Evolutionary conservation across 805 yeast species (phyloP), one percentile per base, ranked within the genome.

Genomic region (Peterozyma xylosa): DNA sequence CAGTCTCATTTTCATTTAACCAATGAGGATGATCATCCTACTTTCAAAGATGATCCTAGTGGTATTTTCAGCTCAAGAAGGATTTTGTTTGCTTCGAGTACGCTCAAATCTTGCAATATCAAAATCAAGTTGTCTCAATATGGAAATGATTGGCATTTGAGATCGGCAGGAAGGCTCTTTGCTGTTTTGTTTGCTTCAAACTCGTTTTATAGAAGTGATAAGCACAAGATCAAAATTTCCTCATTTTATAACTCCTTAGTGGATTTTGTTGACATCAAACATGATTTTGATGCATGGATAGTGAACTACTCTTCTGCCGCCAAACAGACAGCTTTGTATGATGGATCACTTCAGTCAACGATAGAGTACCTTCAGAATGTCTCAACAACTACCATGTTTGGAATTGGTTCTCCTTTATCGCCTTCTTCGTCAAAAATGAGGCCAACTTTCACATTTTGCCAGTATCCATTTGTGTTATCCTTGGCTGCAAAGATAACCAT

Each of bases 241-340:
- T 54, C 61, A 0, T 87, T 86, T 54, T 91, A 91, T 64, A 91
- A 91, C 58, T 73, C 84, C 5, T 66, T 89, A 62, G 82, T 85
- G 2, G 98, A 91, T 58, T 86, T 71, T 57, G 79, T 87, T 18
- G 86, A 86, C 53, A 71, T 86, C 32, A 78, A 72, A 45, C 74
- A 78, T 43, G 99, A 91, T 60, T 93, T 84, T 62, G 95, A 86
- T 52, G 69, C 76, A 1, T 91, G 97, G 97, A 86, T 82, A 48
- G 68, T 70, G 52, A 58, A 62, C 48, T 18, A 45, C 11, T 34
- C 46, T 11, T 48, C 46, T 21, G 67, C 66, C 1, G 70, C 61
- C 7, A 9, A 13, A 10, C 15, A 5, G 9, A 39, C 36, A n/a
- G 29, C 41, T 6, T 30, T 32, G 30, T 46, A 38, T n/a, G 50